phyloP scores from a whole-genome alignment of 768 basidiomycete genomes.

The Tubosaeta sp. region DNA sequence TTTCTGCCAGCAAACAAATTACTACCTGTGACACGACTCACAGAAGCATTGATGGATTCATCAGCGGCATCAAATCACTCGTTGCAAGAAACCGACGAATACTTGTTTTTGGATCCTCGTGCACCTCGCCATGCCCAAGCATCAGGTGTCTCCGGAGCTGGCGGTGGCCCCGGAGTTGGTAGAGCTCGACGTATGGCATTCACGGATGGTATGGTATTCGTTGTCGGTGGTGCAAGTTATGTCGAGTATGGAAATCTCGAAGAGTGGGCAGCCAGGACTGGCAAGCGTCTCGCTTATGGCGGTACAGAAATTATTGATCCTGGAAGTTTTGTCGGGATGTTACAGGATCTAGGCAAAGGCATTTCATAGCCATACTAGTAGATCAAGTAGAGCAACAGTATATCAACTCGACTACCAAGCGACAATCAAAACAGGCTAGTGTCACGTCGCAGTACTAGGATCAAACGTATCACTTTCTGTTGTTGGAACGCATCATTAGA shows the following conservation, averaged over 20 bases:
- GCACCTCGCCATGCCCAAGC: conserved; percentile 57
- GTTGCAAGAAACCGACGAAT: conserved; percentile 94
- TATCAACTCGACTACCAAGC: conserved; percentile 10
- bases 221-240: conserved; percentile 95
- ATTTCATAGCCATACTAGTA: conserved; percentile 20
- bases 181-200: conserved; percentile 68
- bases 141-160: conserved; percentile 42
- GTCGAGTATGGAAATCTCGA: conserved; percentile 96
- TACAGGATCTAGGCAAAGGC: conserved; percentile 60
- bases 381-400: background rate
- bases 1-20: conserved; percentile 95
- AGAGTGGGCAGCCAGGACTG: conserved; percentile 84
- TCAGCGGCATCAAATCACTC: conserved; percentile 92
- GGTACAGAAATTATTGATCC: conserved; percentile 95
- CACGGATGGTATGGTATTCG: conserved; percentile 83
- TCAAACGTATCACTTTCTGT: conserved; percentile 44
- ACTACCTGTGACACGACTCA: conserved; percentile 85
- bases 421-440: background rate
- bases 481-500: conserved; percentile 59
- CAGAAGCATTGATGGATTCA: conserved; percentile 97
- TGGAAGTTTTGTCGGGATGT: conserved; percentile 69
- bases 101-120: conserved; percentile 88
- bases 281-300: conserved; percentile 88
- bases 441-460: background rate
- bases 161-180: conserved; percentile 44